Evolutionary conservation across 352 stramenopile genomes (phyloP), one percentile per base, ranked within the genome.

Genomic region (Pythium angustatum): DNA sequence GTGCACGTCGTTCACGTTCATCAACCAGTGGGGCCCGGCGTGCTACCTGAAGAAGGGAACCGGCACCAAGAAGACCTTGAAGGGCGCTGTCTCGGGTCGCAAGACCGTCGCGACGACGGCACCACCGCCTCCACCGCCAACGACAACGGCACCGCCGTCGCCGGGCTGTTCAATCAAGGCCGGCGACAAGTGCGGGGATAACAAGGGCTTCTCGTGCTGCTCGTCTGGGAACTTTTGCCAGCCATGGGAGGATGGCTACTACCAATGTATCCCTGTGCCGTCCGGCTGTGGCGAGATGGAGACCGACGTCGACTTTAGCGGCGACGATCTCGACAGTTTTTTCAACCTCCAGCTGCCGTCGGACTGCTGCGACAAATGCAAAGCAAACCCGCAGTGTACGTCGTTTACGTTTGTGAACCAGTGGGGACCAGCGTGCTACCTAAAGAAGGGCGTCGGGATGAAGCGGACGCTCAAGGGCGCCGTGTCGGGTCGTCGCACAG

Each of bases 351-450:
- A 64, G 21, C 78, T 69, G 21, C 73, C 78, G 5, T 56, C 36
- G 7, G 64, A 69, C 15, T 88, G 77, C 66, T 88, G 77, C 44
- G 66, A 81, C 19, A 62, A 69, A 34, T 88, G 79, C 53, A 44
- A 51, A 0, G 64, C 50, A 11, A 83, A 74, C n/a, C 50, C 17
- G 10, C 73, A 76, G 15, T 88, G 79, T 54, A 50, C 63, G 27
- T 77, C 67, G 15, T 86, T 85, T 66, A 85, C 77, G 3, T 88
- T 83, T 22, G 63, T 86, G 21, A 88, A 87, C 54, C 58, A 77
- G 38, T 84, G 75, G 15, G 71, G 72, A 40, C 63, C 77, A 2
- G 73, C 71, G 28, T 88, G 79, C 38, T 88, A 85, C 62, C 62
- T 88, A 17, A 85, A 88, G 51, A 71, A 61, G 45, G 45, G 36